phyloP scores from a whole-genome alignment of 1,284 basidiomycete species.

The Pyrrhoderma lamaoense region DNA sequence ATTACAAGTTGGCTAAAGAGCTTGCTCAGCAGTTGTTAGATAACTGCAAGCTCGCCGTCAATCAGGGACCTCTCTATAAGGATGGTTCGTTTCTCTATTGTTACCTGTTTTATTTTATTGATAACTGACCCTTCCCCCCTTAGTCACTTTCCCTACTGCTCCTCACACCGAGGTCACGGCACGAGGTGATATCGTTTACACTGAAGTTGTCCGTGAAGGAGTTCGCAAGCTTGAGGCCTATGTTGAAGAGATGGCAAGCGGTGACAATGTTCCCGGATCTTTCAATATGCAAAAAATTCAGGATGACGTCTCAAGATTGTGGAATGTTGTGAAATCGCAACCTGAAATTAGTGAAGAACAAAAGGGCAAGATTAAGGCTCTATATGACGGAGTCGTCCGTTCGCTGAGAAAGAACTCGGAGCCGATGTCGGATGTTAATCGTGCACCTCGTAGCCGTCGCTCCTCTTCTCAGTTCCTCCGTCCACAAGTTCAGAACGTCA shows the following conservation, averaged over 20 bases:
- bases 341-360: conserved; percentile 95
- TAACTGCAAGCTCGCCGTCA: conserved; percentile 83
- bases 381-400: conserved; percentile 94
- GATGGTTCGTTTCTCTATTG: conserved; percentile 51
- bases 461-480: conserved; percentile 93
- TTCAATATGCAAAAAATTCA: conserved; percentile 97
- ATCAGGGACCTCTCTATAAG: conserved; percentile 84
- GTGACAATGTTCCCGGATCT: conserved; percentile 73
- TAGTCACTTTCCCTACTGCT: conserved; percentile 97
- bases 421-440: conserved; percentile 42
- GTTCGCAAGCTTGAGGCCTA: conserved; percentile 98
- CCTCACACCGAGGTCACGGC: conserved; percentile 90
- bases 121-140: conserved; percentile 1
- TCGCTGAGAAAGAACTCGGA: conserved; percentile 52
- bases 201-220: conserved; percentile 89
- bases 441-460: conserved; percentile 64
- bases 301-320: conserved; percentile 91
- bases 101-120: conserved; percentile 9
- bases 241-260: conserved; percentile 97
- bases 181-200: conserved; percentile 92
- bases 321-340: conserved; percentile 95
- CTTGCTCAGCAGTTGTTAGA: conserved; percentile 95
- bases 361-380: conserved; percentile 94
- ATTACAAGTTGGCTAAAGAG: conserved; percentile 90
- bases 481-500: conserved; percentile 72